Evolutionary conservation across 2,329 filamentous ascomycete species (phyloP), one percentile per base, ranked within the genome.

Genomic region (Aaosphaeria pasadenensis): DNA sequence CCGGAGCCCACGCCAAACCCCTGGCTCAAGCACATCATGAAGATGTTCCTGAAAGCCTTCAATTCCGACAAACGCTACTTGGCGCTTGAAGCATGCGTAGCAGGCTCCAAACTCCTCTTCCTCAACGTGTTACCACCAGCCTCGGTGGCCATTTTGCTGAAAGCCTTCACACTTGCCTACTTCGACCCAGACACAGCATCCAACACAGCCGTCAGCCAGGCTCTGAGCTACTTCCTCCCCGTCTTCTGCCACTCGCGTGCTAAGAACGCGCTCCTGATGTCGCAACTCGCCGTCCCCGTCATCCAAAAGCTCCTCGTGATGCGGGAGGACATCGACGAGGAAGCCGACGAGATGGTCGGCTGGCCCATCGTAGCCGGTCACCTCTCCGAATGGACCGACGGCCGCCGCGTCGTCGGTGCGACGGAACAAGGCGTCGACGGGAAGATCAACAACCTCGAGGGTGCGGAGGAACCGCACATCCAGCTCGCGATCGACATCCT

Each of bases 381-480:
- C 62, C 74, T 97, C 6, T 83, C 91, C 1, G 92, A 97, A 67
- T 97, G 92, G 94, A 97, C 92, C 0, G 92, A 97, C 67, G 91
- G 91, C 35, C 79, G 92, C 43, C 91, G 95, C 69, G 77, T 84
- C 5, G 74, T 84, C 7, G 77, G 89, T 74, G 73, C 88, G 73
- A 71, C 79, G 1, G 60, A 69, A 30, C 33, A 63, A 74, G 49
- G 72, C 11, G 49, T 65, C n/a, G 62, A 68, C 31, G 62, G 66
- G 11, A 82, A 87, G 43, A 76, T 75, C 69, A 85, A 80, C 73
- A 77, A 75, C 55, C 67, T 46, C 59, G 54, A 57, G 44, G 80
- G 88, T 11, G 86, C 88, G 53, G 87, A 87, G 6, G 86, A 91
- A 65, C 84, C 92, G 3, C 92, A 96, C 63, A 77, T 95, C 2